phyloP scores from a whole-genome alignment of 805 yeast genomes.

The Lipomyces spencermartinsiae region DNA sequence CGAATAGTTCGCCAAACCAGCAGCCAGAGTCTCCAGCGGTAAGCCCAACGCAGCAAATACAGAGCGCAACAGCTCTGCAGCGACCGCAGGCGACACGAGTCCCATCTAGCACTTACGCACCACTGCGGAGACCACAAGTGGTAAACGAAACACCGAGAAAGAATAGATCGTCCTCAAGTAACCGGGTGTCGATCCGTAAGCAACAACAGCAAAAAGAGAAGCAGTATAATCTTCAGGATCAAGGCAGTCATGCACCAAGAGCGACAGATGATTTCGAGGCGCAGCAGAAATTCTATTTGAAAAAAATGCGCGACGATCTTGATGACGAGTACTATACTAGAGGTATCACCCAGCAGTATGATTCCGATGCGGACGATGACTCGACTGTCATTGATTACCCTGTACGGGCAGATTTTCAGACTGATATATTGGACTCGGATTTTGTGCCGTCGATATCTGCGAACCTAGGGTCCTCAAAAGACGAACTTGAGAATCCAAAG shows the following conservation, averaged over 20 bases:
- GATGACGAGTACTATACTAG: constrained; percentile 76
- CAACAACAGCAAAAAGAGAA: constrained; percentile 19
- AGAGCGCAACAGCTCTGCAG: not conserved
- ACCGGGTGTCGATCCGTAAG: constrained; percentile 21
- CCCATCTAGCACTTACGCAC: constrained; percentile 43
- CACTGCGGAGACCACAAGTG: constrained; percentile 36
- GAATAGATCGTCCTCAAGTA: constrained; percentile 34
- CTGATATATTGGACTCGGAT: constrained; percentile 25
- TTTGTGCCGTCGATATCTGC: constrained; percentile 15
- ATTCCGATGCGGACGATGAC: constrained; percentile 33
- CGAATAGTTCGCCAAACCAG: not conserved
- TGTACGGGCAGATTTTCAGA: constrained; percentile 20
- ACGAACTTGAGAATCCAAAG: constrained; percentile 44
- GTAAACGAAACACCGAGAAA: constrained; percentile 18
- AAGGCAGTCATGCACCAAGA: constrained; percentile 15
- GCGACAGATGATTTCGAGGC: constrained; percentile 45
- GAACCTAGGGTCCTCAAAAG: constrained; percentile 20
- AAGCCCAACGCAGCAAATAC: constrained; percentile 4
- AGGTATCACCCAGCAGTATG: constrained; percentile 46
- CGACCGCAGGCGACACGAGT: constrained; percentile 26
- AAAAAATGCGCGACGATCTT: constrained; percentile 63
- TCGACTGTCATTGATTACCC: constrained; percentile 34
- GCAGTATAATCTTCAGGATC: constrained; percentile 10
- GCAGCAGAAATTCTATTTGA: constrained; percentile 72
- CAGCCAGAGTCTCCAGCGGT: not conserved